Conservation (phyloP, 2,329 filamentous ascomycete genomes). For the Leptographium radiaticola region DNA sequence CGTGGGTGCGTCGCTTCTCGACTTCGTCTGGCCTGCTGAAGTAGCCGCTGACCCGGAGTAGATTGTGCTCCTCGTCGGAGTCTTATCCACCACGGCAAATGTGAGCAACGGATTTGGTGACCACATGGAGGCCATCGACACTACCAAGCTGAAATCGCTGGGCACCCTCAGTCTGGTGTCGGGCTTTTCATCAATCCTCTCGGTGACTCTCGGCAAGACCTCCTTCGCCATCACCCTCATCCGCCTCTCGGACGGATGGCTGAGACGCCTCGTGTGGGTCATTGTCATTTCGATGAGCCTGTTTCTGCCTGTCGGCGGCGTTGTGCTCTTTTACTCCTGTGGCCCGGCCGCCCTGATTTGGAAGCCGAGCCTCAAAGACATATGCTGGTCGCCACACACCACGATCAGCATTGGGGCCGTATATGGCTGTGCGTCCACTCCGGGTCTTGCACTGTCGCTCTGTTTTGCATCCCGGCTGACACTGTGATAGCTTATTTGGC, state of each 20-base stretch:
- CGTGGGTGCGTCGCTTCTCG: conserved; percentile 13
- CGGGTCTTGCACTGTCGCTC: too few relatives aligned
- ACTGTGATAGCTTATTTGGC: conserved; percentile 13
- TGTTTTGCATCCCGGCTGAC: neutral
- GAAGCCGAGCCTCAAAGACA: conserved; percentile 12
- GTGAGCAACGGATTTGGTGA: conserved; percentile 5
- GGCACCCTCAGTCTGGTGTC: conserved; percentile 11
- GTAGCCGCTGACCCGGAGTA: neutral
- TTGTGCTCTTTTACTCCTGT: conserved; percentile 16
- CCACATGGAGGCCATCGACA: neutral
- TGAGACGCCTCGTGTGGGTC: conserved; percentile 16
- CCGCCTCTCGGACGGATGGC: conserved; percentile 15
- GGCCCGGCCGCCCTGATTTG: conserved; percentile 15
- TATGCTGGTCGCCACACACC: conserved; percentile 14
- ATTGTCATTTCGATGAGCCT: conserved; percentile 21
- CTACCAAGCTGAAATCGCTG: conserved; percentile 1
- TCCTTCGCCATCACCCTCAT: conserved; percentile 23
- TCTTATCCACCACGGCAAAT: neutral
- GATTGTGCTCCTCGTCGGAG: conserved; percentile 9
- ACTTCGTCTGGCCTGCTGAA: neutral
- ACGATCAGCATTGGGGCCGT: conserved; percentile 14
- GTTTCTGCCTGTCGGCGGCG: conserved; percentile 14
- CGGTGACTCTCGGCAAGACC: conserved; percentile 21
- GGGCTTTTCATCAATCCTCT: conserved; percentile 16
- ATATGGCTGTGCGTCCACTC: conserved; percentile 8